Percentiles rank a stretch among this genome's conserved stretches.
These are phyloP conservation scores for Linnemannia elongata DNA, from an alignment of 192 early-diverging fungal genomes.

Conservation along the genomic window DNA sequence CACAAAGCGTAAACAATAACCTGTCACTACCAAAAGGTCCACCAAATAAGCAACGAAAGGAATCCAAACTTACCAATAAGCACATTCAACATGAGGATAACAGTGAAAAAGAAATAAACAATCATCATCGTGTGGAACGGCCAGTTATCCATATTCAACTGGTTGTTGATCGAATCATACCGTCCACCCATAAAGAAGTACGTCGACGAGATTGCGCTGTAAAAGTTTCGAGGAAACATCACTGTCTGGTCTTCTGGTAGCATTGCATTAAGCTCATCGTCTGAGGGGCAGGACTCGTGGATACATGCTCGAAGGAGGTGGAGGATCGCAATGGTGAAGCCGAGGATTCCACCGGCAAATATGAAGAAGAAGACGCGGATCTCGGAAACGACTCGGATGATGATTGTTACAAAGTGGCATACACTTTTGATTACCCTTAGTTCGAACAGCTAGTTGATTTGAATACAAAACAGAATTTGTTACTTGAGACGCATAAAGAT, in stretches of 20 bases:
- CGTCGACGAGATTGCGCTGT: neutral
- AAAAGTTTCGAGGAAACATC: neutral
- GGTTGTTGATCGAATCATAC: neutral
- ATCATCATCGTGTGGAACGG: constrained; percentile 22
- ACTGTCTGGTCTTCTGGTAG: neutral
- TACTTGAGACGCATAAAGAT: too few species aligned
- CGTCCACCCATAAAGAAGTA: neutral
- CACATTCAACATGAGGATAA: constrained; percentile 35
- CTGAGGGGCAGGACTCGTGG: neutral
- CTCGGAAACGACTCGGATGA: neutral
- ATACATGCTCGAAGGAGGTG: neutral
- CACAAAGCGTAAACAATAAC: neutral
- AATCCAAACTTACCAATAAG: constrained; percentile 7
- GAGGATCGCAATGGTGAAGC: constrained; percentile 21
- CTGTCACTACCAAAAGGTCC: neutral
- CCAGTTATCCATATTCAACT: constrained; percentile 10
- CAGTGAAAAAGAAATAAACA: constrained; percentile 30
- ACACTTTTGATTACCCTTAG: constrained; percentile 1
- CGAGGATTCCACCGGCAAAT: constrained; percentile 27
- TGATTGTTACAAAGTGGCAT: constrained; percentile 10
- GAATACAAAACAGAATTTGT: neutral
- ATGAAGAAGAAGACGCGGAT: constrained; percentile 14
- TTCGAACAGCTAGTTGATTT: neutral
- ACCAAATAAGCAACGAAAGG: neutral
- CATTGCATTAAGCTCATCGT: neutral